Evolutionary conservation across 164 flowering plant genomes (phyloP).

Genomic region (Stephania cephalantha): DNA sequence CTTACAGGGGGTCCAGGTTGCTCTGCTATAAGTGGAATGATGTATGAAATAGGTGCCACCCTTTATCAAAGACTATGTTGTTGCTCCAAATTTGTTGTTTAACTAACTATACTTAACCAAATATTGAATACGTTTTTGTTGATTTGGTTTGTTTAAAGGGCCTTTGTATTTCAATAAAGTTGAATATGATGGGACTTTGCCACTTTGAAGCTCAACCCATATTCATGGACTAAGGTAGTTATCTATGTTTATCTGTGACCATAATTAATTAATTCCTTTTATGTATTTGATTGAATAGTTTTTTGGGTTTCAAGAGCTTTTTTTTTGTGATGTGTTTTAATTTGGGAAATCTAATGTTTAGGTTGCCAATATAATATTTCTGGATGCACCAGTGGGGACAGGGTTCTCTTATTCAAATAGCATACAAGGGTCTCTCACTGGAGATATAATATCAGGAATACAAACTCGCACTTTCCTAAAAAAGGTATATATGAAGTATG

Average conservation of each 20-base stretch:
- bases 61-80: background rate
- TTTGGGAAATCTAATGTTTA: too few species aligned
- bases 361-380: slow-evolving; percentile 37
- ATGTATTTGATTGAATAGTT: too few species aligned
- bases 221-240: slow-evolving; percentile 38
- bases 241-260: background rate
- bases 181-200: slow-evolving; percentile 23
- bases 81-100: too few species aligned
- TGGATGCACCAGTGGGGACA: slow-evolving; percentile 45
- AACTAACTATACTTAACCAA: too few species aligned
- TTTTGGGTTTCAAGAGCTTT: too few species aligned
- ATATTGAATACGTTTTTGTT: too few species aligned
- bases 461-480: slow-evolving; percentile 14
- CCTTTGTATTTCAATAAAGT: slow-evolving; percentile 22
- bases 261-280: too few species aligned
- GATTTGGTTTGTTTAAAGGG: slow-evolving; percentile 15
- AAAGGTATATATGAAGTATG: slow-evolving; percentile 15
- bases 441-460: background rate
- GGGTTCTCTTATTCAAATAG: slow-evolving; percentile 35
- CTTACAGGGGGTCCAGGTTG: slow-evolving; percentile 64
- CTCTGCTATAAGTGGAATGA: slow-evolving; percentile 26
- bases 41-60: slow-evolving; percentile 34
- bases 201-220: slow-evolving; percentile 17
- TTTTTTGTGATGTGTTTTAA: too few species aligned
- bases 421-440: too few species aligned